Conservation (phyloP, 1,284 basidiomycete species). For the Cutaneotrichosporon curvatum region DNA sequence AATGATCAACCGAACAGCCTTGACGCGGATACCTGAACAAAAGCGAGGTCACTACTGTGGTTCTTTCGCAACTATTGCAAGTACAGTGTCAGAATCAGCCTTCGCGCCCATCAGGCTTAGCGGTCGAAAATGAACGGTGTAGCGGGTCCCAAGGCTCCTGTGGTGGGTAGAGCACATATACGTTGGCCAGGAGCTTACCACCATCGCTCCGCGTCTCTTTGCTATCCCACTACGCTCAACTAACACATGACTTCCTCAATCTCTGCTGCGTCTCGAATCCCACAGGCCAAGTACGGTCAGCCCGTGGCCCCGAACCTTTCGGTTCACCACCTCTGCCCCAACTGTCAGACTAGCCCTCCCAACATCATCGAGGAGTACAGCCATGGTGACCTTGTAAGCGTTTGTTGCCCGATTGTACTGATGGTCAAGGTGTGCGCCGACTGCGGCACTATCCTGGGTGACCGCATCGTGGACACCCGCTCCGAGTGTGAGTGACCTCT, state of each 20-base stretch:
- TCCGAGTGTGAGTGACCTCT: constrained; percentile 67
- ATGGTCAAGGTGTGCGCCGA: constrained; percentile 59
- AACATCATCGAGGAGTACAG: constrained; percentile 96
- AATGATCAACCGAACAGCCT: too few species aligned
- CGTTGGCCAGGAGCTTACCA: neutral
- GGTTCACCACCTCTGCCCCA: constrained; percentile 86
- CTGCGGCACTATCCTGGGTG: constrained; percentile 91
- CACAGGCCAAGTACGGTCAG: constrained; percentile 53
- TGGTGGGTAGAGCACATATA: constrained; percentile 10
- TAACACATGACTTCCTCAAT: too few species aligned
- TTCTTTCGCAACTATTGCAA: too few species aligned
- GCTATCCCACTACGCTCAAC: neutral
- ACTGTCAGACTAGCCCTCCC: constrained; percentile 85
- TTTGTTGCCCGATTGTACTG: too few species aligned
- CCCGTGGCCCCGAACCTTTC: constrained; percentile 56
- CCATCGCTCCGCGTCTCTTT: neutral
- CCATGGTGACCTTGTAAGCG: constrained; percentile 80
- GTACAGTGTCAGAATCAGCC: too few species aligned
- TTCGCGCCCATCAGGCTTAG: too few species aligned
- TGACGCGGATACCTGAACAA: too few species aligned
- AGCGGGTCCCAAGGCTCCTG: constrained; percentile 32
- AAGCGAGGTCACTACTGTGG: too few species aligned
- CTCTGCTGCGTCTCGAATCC: too few species aligned
- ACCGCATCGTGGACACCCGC: constrained; percentile 93
- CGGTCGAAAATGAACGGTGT: constrained; percentile 20